Conservation (phyloP, 495 filamentous ascomycete species). For the Aspergillus bridgeri region DNA sequence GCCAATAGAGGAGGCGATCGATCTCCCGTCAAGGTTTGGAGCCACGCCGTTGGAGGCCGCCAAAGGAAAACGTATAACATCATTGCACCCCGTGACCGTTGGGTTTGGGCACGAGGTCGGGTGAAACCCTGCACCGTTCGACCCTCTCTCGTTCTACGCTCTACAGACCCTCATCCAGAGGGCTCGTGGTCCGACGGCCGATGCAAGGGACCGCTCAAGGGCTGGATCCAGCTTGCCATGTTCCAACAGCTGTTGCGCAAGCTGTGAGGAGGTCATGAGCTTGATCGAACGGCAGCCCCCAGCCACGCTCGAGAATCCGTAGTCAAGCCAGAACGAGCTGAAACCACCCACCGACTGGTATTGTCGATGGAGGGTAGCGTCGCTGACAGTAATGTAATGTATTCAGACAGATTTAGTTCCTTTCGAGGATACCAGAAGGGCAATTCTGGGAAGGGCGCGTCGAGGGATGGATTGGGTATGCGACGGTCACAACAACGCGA, state of each 20-base stretch:
- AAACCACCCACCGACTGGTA: neutral
- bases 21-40: neutral
- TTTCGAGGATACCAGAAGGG: neutral
- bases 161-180: neutral
- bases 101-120: constrained; percentile 15
- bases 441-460: neutral
- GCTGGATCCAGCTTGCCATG: neutral
- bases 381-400: neutral
- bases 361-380: neutral
- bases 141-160: no score
- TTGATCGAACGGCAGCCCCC: constrained; percentile 25
- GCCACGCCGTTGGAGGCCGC: neutral
- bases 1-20: neutral
- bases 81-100: constrained; percentile 12
- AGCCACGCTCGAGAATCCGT: neutral
- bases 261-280: constrained; percentile 21
- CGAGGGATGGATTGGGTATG: neutral
- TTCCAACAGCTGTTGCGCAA: constrained; percentile 16
- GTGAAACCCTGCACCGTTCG: constrained; percentile 2
- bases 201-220: constrained; percentile 18
- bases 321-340: neutral
- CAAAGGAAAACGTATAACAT: constrained; percentile 2
- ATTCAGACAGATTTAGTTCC: neutral
- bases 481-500: neutral
- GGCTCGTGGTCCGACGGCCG: constrained; percentile 8